These are phyloP conservation scores for Oxyria digyna DNA, from an alignment of 148 eudicot genomes.

Conservation along the genomic window DNA sequence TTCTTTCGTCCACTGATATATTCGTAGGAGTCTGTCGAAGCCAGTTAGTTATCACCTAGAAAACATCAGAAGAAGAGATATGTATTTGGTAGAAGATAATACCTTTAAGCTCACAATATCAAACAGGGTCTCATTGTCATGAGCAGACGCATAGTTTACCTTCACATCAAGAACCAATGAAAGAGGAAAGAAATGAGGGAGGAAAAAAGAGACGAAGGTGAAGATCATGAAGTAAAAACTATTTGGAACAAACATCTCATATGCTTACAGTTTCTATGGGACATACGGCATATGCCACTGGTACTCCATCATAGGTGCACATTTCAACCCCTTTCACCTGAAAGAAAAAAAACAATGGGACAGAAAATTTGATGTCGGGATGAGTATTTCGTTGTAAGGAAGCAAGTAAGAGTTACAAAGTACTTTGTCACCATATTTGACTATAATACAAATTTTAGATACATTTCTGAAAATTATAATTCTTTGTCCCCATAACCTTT, in stretches of 20 bases:
- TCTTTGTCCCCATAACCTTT: no score
- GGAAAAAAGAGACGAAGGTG: not conserved
- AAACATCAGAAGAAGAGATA: not conserved
- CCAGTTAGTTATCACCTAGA: not conserved
- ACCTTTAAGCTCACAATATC: conserved; percentile 93
- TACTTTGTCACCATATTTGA: no score
- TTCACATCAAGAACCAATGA: conserved; percentile 18
- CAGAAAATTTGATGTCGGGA: not conserved
- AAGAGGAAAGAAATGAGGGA: not conserved
- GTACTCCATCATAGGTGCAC: conserved; percentile 40
- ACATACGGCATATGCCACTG: conserved; percentile 71
- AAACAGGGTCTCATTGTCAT: conserved; percentile 94
- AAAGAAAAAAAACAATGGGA: not conserved
- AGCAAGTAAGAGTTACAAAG: not conserved
- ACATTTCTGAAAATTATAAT: not conserved
- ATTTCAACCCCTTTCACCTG: conserved; percentile 94
- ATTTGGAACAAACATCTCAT: not conserved
- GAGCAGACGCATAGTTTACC: conserved; percentile 97
- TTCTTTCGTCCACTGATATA: conserved; percentile 69
- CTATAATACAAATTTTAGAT: not conserved
- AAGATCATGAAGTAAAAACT: not conserved
- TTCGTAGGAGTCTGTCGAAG: conserved; percentile 52
- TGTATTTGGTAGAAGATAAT: conserved; percentile 9
- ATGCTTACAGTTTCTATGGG: conserved; percentile 77
- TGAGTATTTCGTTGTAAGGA: not conserved